Conservation (phyloP, 768 basidiomycete genomes). For the Cubamyces lactineus region DNA sequence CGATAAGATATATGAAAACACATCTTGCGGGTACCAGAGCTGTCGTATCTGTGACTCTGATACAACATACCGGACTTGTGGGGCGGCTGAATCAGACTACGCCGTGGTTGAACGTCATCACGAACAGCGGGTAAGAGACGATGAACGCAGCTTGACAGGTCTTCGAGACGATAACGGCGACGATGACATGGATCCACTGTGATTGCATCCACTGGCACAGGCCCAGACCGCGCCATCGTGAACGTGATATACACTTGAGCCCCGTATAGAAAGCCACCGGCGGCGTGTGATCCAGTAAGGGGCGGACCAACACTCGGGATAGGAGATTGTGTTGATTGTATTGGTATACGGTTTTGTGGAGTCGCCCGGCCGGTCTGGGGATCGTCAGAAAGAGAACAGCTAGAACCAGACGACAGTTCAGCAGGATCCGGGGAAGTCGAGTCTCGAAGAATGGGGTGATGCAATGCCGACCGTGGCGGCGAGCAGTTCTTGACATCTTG, state of each 20-base stretch:
- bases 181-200: background rate
- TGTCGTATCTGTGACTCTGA: too few relatives aligned
- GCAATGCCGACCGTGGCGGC: too few relatives aligned
- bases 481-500: too few relatives aligned
- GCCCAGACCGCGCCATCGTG: background rate
- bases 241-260: background rate
- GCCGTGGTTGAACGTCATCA: too few relatives aligned
- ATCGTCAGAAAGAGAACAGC: background rate
- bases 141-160: too few relatives aligned
- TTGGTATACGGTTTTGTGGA: background rate
- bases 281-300: background rate
- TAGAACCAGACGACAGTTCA: background rate
- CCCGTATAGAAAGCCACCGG: background rate
- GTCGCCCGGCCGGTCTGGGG: conserved; percentile 6
- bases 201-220: background rate
- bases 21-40: too few relatives aligned
- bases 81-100: too few relatives aligned
- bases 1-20: too few relatives aligned
- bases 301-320: background rate
- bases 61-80: too few relatives aligned
- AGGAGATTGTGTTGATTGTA: background rate
- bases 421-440: background rate
- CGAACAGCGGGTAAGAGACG: too few relatives aligned
- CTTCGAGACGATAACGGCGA: too few relatives aligned
- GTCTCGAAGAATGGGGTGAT: background rate